phyloP scores from a whole-genome alignment of 2,329 filamentous ascomycete species.

The Xylaria sp. region DNA sequence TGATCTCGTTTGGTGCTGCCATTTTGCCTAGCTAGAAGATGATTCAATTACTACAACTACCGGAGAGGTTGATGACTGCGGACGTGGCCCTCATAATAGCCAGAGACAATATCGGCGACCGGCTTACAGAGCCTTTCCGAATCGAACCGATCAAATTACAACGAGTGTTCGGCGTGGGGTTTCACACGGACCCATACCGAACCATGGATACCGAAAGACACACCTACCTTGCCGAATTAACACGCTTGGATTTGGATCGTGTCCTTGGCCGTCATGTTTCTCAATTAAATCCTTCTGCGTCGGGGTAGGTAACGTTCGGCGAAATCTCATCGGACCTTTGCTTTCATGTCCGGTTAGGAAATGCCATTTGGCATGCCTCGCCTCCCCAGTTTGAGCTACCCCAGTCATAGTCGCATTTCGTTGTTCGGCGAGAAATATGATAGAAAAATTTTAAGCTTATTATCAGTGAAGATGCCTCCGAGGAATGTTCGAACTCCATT shows the following conservation, averaged over 20 bases:
- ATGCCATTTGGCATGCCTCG: neutral
- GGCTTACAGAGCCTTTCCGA: neutral
- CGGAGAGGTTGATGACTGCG: neutral
- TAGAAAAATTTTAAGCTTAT: constrained; percentile 34
- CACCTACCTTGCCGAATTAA: too few relatives aligned
- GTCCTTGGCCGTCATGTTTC: too few relatives aligned
- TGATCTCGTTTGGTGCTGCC: neutral
- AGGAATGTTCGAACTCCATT: constrained; percentile 35
- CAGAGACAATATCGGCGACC: neutral
- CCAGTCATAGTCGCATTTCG: constrained; percentile 10
- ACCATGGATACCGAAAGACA: neutral
- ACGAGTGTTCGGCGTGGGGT: neutral
- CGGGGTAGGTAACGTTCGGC: too few relatives aligned
- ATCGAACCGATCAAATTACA: neutral
- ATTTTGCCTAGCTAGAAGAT: neutral
- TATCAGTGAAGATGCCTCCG: constrained; percentile 31
- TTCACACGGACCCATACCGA: neutral
- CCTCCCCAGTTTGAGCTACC: neutral
- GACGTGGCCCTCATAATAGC: neutral
- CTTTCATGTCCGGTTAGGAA: neutral
- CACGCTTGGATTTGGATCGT: too few relatives aligned
- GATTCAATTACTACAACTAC: neutral
- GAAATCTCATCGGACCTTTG: neutral
- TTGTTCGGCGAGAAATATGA: constrained; percentile 34
- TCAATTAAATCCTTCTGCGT: too few relatives aligned